Evolutionary conservation across 768 basidiomycete species (phyloP), one percentile per base, ranked within the genome.

Genomic region (Chalciporus chontae): DNA sequence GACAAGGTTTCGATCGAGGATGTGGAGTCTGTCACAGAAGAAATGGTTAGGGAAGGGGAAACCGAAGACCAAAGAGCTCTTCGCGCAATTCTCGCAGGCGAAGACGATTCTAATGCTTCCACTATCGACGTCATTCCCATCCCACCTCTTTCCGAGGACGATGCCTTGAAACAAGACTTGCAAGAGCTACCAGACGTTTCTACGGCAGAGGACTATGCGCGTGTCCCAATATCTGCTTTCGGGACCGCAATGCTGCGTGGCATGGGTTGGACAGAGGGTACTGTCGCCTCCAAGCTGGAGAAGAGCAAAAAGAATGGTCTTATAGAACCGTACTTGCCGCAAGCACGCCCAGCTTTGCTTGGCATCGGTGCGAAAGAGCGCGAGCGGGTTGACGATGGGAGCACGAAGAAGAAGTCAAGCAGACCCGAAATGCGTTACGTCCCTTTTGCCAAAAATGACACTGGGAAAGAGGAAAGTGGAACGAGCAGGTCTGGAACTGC

Each of bases 311-410:
- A 68, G 45, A 73, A 80, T 52, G 87, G 83, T 2, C 64, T 83
- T 14, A 75, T 81, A 2, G 82, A 92, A 57, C 86, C 94, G 2
- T 94, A 91, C 64, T 69, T 94, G 0, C 96, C 96, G 0, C 72
- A 77, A 47, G 73, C 88, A 2, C 78, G 96, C 14, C 94, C 95
- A 0, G 85, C 93, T 0, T 69, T 98, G 11, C 71, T 98, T 9
- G 96, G 95, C 0, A 87, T 99, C 24, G 94, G 96, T 2, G 96
- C 96, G 3, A 98, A 96, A 63, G 88, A 94, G 59, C 77, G 78
- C 56, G 84, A 87, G 59, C 75, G 79, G 0, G 76, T 80, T 5
- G 86, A 90, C 50, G 83, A 89, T 52, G 87, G 87, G 17, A 80
- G 72, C 59, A 74, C 65, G 65, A 80, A 74, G 70, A 78, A 73